phyloP scores from a whole-genome alignment of 352 stramenopile species.

The Phytophthora parvispora region DNA sequence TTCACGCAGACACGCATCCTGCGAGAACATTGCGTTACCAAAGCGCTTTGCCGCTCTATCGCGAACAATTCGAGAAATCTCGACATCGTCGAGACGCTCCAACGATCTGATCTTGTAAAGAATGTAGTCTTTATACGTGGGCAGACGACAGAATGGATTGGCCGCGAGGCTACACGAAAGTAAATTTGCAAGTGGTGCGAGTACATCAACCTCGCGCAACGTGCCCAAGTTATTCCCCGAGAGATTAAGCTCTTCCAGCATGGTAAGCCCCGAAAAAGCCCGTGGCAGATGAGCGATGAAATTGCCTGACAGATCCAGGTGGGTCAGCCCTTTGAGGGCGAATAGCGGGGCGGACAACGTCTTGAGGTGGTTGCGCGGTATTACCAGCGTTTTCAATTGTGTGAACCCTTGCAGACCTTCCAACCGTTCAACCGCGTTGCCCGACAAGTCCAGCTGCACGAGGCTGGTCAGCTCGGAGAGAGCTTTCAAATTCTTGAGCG shows the following conservation, averaged over 20 bases:
- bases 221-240: constrained; percentile 81
- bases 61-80: constrained; percentile 52
- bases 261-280: constrained; percentile 52
- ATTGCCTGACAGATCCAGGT: constrained; percentile 82
- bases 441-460: constrained; percentile 64
- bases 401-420: constrained; percentile 66
- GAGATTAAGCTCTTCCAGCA: constrained; percentile 73
- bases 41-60: constrained; percentile 79
- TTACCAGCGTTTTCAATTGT: constrained; percentile 52
- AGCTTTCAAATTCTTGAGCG: constrained; percentile 68
- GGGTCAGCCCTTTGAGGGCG: constrained; percentile 46
- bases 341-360: constrained; percentile 58
- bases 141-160: constrained; percentile 82
- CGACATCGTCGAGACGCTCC: constrained; percentile 65
- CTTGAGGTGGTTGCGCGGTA: constrained; percentile 84
- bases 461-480: constrained; percentile 62
- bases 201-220: constrained; percentile 74
- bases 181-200: constrained; percentile 71
- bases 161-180: constrained; percentile 63
- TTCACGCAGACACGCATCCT: constrained; percentile 61
- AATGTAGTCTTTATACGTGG: constrained; percentile 82
- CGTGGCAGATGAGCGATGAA: constrained; percentile 83
- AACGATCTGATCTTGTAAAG: constrained; percentile 72
- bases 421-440: constrained; percentile 68
- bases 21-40: constrained; percentile 63